Conservation (phyloP, 495 filamentous ascomycete genomes). For the Lasiosphaeria hispida region DNA sequence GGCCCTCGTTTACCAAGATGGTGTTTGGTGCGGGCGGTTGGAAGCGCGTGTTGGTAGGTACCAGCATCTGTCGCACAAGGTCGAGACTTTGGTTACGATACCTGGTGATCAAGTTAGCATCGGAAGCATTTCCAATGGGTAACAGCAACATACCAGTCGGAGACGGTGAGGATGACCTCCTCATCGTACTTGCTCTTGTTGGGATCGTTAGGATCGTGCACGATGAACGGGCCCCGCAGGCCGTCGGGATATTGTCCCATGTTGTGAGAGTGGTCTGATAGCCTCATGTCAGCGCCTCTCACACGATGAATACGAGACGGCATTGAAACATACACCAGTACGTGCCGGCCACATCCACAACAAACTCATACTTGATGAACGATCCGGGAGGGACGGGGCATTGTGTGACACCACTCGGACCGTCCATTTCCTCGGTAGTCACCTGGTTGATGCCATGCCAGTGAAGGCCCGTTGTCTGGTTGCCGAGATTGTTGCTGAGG, state of each 20-base stretch:
- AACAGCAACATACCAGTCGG: conserved; percentile 59
- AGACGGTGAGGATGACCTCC: conserved; percentile 56
- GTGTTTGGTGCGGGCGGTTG: conserved; percentile 60
- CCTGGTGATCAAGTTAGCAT: conserved; percentile 45
- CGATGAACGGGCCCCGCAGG: conserved; percentile 66
- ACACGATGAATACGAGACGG: not conserved
- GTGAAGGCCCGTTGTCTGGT: conserved; percentile 71
- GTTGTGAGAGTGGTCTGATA: conserved; percentile 66
- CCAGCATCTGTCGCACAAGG: conserved; percentile 54
- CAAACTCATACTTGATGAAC: conserved; percentile 65
- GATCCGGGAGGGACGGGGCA: conserved; percentile 65
- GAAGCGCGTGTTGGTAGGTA: conserved; percentile 49
- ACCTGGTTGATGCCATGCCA: conserved; percentile 80
- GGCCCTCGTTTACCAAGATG: conserved; percentile 65
- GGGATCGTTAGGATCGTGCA: conserved; percentile 65
- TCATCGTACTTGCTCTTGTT: conserved; percentile 63
- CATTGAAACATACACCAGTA: conserved; percentile 72
- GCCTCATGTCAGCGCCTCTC: conserved; percentile 17
- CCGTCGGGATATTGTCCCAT: conserved; percentile 75
- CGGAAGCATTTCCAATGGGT: not conserved
- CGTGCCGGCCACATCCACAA: conserved; percentile 64
- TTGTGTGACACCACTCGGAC: conserved; percentile 64
- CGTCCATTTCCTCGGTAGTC: conserved; percentile 71
- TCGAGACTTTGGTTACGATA: conserved; percentile 55
- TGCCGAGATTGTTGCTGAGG: conserved; percentile 68